Base-by-base conservation (phyloP, 176 grass and related monocot genomes). In the Pharus latifolius region DNA sequence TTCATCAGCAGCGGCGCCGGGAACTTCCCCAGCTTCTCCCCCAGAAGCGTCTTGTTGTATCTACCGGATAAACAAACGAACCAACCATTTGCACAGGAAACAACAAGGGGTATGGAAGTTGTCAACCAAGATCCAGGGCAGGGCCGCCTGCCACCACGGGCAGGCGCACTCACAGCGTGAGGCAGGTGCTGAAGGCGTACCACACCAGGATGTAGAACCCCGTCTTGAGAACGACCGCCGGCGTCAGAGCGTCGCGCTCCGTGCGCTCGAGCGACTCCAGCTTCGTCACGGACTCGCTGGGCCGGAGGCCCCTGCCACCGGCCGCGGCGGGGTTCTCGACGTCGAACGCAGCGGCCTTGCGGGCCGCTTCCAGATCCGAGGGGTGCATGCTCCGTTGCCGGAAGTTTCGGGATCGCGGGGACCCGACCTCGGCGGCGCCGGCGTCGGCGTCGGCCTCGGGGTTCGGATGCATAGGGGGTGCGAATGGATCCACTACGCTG, bases 1-100 rank as follows among this genome's bases (percentile, higher is more conserved):
- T 99, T 99, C 96, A 99, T 99, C 46, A 99, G 81, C 76, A 99
- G 86, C 27, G 96, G 96, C 59, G 96, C 96, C 43, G 96, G 96
- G 82, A 99, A 99, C 61, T 91, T 99, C 63, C 96, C 96, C 44
- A 99, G 78, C 82, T 99, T 99, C 54, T 99, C 90, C 58, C 96
- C 96, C 22, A 99, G 84, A 67, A 99, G 90, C 64, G 90, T 84
- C 83, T 99, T 99, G 70, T 99, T 99, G 69, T 99, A 99, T 68
- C 96, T 99, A 70, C 33, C 69, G 7, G 59, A 8, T 9, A 57
- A 25, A 9, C 55, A 55, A 78, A 7, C 30, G n/a, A 43, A 56
- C 7, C 46, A 51, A 67, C 78, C 49, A 62, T 49, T 22, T 32
- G 10, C 54, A 16, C 50, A n/a, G 43, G n/a, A 49, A 73, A 28